Conservation (phyloP, 2,329 filamentous ascomycete species). For the Cryphonectria naterciae region DNA sequence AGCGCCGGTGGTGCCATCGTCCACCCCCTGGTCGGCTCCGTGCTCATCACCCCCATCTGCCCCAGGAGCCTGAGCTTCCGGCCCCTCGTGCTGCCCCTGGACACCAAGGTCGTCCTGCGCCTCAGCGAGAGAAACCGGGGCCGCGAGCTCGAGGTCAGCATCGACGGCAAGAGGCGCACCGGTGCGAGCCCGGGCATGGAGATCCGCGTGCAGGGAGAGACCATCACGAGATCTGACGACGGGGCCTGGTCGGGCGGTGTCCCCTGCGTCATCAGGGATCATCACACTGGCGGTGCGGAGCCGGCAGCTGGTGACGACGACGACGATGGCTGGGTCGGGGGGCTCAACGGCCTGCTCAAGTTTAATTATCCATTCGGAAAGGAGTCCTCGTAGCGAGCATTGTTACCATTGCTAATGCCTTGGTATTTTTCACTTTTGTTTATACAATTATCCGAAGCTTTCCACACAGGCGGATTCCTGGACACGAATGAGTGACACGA, state of each 20-base stretch:
- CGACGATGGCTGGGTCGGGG: slow-evolving; percentile 96
- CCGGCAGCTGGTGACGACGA: slow-evolving; percentile 51
- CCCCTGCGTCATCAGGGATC: slow-evolving; percentile 80
- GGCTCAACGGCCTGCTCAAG: slow-evolving; percentile 89
- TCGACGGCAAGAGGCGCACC: slow-evolving; percentile 73
- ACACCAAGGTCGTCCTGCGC: slow-evolving; percentile 80
- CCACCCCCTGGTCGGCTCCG: slow-evolving; percentile 85
- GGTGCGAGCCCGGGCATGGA: slow-evolving; percentile 78
- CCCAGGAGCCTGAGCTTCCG: slow-evolving; percentile 90
- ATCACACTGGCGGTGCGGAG: slow-evolving; percentile 47
- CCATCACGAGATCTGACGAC: slow-evolving; percentile 59
- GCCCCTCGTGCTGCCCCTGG: slow-evolving; percentile 84
- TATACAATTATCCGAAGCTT: too few relatives aligned
- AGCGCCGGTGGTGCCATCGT: slow-evolving; percentile 91
- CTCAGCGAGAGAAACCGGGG: slow-evolving; percentile 81
- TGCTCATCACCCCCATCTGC: slow-evolving; percentile 93
- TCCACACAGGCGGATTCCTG: neutral
- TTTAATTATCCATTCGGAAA: slow-evolving; percentile 97
- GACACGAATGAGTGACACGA: neutral
- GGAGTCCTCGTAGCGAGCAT: slow-evolving; percentile 31
- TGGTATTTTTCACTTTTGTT: neutral
- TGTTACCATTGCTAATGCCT: neutral
- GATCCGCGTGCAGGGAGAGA: slow-evolving; percentile 85
- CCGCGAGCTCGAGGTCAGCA: slow-evolving; percentile 76
- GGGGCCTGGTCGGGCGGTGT: slow-evolving; percentile 74